These are phyloP conservation scores for Asparagopsis taxiformis DNA, from an alignment of 31 red algal species.

Conservation along the genomic window DNA sequence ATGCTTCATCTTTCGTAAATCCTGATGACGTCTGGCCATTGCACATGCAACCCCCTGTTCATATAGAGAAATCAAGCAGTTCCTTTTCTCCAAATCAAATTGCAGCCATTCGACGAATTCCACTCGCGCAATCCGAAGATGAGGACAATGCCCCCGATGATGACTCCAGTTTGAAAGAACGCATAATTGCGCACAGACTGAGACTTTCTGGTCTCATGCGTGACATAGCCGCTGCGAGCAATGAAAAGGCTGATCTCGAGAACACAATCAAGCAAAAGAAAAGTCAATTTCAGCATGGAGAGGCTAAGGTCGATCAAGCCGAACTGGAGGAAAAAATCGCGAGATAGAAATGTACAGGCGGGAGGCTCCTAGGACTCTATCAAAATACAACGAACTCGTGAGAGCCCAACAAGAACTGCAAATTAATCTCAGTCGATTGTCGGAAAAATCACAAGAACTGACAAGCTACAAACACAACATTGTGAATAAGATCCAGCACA, in stretches of 20 bases:
- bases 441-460: conserved; percentile 30
- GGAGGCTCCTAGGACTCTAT: conserved; percentile 34
- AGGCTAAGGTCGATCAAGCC: conserved; percentile 56
- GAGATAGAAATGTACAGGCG: conserved; percentile 54
- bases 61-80: too few relatives aligned
- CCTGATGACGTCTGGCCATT: too few relatives aligned
- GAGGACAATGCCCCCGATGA: too few relatives aligned
- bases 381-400: conserved; percentile 53
- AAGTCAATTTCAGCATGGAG: conserved; percentile 59
- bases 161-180: too few relatives aligned
- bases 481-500: conserved; percentile 47
- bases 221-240: conserved; percentile 28
- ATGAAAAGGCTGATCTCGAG: conserved; percentile 39
- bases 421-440: conserved; percentile 44
- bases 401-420: conserved; percentile 42
- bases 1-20: too few relatives aligned
- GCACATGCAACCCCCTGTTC: too few relatives aligned
- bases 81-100: too few relatives aligned
- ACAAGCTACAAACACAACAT: conserved; percentile 29
- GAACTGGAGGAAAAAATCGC: conserved; percentile 42
- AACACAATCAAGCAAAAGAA: conserved; percentile 57
- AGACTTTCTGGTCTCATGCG: conserved; percentile 31
- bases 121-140: too few relatives aligned
- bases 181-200: neutral
- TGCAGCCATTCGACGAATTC: too few relatives aligned